Base-by-base conservation (phyloP, 202 grass and related monocot genomes). In the Hordeum pubiflorum region DNA sequence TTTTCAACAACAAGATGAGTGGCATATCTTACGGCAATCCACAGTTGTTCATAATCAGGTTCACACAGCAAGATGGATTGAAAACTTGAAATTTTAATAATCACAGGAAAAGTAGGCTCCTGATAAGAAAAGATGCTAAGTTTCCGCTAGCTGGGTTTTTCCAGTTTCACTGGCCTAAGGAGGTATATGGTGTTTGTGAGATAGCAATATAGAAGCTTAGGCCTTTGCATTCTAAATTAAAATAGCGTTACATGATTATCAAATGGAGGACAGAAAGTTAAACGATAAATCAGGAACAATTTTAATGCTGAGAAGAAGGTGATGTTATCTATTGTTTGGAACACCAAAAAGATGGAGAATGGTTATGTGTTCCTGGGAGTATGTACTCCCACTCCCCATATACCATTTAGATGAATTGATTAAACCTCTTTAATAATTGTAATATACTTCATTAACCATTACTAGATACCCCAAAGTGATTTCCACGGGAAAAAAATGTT, bases 151-250 rank as follows among this genome's bases (percentile, higher is more conserved):
- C 24, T 26, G 24, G 24, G 24, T 26, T 26, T 26, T 26, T 26
- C 24, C 24, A 26, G 24, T 26, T 26, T 26, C 24, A 26, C 24
- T 26, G 24, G 24, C 24, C 24, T 26, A 26, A 26, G 24, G 20
- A 58, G 36, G n/a, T 24, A 57, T 14, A 27, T 44, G 15, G 48
- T 41, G 22, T 48, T 56, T 54, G 33, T 0, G 21, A 58, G 63
- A 68, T 34, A 73, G 44, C 39, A 79, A 72, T 20, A 71, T 57
- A 65, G 34, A 86, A 58, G 20, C 39, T 39, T 70, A 22, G 58
- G 48, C 18, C 22, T 52, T 71, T 72, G 55, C 56, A 85, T 40
- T 61, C 7, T 23, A 43, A 70, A 27, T 9, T 22, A 27, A 63
- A 50, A 65, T 43, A 52, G 20, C 8, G 9, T 9, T 55, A 55